Percentiles rank a stretch among this genome's conserved stretches.
phyloP scores from a whole-genome alignment of 192 early-diverging fungal species.

The Physocladia obscura region DNA sequence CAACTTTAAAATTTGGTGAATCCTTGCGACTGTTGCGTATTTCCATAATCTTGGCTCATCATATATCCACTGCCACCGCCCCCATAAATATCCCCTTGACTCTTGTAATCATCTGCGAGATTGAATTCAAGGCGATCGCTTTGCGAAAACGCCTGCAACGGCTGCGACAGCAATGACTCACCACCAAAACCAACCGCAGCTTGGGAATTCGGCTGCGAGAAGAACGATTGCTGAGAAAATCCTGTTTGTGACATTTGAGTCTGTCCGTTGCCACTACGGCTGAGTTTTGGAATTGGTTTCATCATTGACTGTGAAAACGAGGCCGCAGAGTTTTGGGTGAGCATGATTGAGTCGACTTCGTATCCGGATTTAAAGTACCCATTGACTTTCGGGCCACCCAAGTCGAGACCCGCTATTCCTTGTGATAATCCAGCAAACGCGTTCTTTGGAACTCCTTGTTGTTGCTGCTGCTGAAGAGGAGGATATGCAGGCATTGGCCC shows the following conservation, averaged over 20 bases:
- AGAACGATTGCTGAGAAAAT: conserved; percentile 14
- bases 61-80: not conserved
- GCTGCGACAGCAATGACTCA: not conserved
- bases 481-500: too few relatives aligned
- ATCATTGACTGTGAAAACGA: conserved; percentile 8
- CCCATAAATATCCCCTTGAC: conserved; percentile 41
- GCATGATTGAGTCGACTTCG: conserved; percentile 3
- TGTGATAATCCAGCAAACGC: conserved; percentile 5
- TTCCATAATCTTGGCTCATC: conserved; percentile 43
- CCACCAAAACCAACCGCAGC: not conserved
- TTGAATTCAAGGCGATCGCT: conserved; percentile 28
- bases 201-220: conserved; percentile 21
- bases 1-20: conserved; percentile 34
- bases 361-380: conserved; percentile 18
- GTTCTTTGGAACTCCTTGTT: not conserved
- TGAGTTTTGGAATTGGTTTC: conserved; percentile 10
- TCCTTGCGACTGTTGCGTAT: conserved; percentile 29
- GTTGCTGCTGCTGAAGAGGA: not conserved
- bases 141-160: conserved; percentile 23
- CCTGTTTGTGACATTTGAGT: not conserved
- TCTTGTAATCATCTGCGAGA: conserved; percentile 50
- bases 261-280: not conserved
- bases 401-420: conserved; percentile 3
- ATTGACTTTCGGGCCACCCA: not conserved
- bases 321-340: not conserved